Evolutionary conservation across 768 basidiomycete species (phyloP).

Genomic region (Serendipita sp.): DNA sequence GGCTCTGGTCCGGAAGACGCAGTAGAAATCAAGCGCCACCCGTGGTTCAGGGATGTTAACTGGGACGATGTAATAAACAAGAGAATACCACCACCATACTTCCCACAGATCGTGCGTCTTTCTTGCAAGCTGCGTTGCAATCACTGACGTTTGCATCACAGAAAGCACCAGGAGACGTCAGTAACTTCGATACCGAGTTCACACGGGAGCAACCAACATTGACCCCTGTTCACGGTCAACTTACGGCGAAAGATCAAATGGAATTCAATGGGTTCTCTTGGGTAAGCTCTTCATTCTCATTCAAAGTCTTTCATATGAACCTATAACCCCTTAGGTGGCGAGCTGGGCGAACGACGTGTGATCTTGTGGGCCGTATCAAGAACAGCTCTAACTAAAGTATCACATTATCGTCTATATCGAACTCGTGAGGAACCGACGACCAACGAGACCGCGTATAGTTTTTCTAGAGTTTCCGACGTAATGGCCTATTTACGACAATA

Average conservation of each 20-base stretch:
- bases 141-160: constrained; percentile 7
- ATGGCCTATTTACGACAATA: no score
- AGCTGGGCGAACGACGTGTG: not conserved
- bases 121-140: not conserved
- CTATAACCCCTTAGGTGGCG: not conserved
- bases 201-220: constrained; percentile 92
- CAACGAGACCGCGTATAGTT: no score
- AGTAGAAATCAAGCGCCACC: constrained; percentile 91
- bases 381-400: no score
- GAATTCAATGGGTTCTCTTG: constrained; percentile 98
- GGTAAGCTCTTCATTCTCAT: constrained; percentile 27
- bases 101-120: constrained; percentile 75
- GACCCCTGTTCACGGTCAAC: constrained; percentile 90
- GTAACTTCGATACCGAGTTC: constrained; percentile 95
- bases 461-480: no score
- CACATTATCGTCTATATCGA: no score
- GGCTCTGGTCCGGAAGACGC: constrained; percentile 88
- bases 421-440: no score
- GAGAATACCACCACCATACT: constrained; percentile 93
- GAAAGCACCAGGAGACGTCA: constrained; percentile 18
- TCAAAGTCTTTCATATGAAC: not conserved
- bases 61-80: constrained; percentile 97
- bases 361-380: no score
- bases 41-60: constrained; percentile 97
- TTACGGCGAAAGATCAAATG: constrained; percentile 77